A percentile compares a stretch with the other conserved stretches of the same genome.
These are phyloP conservation scores for Colletotrichum cuscutae DNA, from an alignment of 2,329 filamentous ascomycete genomes.

Conservation along the genomic window DNA sequence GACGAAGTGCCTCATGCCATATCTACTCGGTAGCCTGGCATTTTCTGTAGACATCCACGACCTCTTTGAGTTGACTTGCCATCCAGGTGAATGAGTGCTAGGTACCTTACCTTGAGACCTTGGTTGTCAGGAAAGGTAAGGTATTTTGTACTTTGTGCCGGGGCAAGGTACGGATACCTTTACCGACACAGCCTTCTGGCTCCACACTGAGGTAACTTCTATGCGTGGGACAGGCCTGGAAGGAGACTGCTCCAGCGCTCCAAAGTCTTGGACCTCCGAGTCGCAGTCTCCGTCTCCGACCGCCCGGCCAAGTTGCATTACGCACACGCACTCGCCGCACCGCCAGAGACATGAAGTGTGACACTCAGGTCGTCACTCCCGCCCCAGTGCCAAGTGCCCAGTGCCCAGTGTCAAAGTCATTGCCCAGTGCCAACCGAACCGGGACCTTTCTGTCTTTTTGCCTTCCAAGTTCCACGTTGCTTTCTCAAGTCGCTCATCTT, in stretches of 20 bases:
- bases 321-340: slow-evolving; percentile 24
- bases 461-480: slow-evolving; percentile 3
- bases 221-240: neutral
- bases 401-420: neutral
- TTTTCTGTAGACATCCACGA: neutral
- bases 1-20: neutral
- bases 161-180: neutral
- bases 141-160: neutral
- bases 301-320: slow-evolving; percentile 32
- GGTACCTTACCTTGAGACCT: no score
- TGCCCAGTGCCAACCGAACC: slow-evolving; percentile 4
- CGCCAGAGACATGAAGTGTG: neutral
- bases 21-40: neutral
- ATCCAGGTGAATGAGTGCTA: neutral
- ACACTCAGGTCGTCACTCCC: slow-evolving; percentile 5
- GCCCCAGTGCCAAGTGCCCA: neutral
- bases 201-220: neutral
- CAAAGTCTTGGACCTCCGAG: neutral
- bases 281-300: slow-evolving; percentile 3
- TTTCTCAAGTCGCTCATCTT: neutral
- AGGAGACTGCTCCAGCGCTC: neutral
- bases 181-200: neutral
- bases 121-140: neutral
- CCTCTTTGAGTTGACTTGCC: neutral
- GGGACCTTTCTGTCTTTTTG: neutral